Conservation (phyloP, 805 yeast genomes). For the Saccharomycodes ludwigii region DNA sequence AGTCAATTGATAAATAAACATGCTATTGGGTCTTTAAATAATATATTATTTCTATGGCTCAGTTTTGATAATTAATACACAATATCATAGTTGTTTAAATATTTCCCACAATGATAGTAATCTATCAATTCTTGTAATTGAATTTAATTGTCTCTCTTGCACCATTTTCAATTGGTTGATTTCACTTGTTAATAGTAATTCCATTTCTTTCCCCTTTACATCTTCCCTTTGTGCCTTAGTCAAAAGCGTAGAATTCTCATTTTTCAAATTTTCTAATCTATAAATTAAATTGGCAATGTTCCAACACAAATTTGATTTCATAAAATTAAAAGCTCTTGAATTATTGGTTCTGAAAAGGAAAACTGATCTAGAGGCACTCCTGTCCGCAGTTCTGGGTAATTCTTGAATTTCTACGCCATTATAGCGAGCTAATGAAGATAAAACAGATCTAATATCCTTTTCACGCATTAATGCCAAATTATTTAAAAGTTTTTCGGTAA, state of each 20-base stretch:
- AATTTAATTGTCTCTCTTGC: constrained; percentile 42
- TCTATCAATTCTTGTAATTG: constrained; percentile 43
- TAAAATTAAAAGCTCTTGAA: constrained; percentile 33
- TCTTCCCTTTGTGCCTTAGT: constrained; percentile 83
- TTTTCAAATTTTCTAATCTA: constrained; percentile 43
- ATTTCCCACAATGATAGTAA: constrained; percentile 45
- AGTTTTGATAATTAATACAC: not conserved
- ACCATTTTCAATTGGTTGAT: constrained; percentile 54
- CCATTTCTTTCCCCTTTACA: constrained; percentile 71
- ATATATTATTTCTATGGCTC: not conserved
- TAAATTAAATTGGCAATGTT: constrained; percentile 34
- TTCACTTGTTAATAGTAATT: constrained; percentile 63
- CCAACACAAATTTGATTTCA: constrained; percentile 36
- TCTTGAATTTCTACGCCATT: constrained; percentile 84
- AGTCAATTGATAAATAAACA: too few relatives aligned
- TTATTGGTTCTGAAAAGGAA: constrained; percentile 66
- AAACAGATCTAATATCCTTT: constrained; percentile 57
- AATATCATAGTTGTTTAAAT: constrained; percentile 27
- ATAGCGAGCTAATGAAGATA: constrained; percentile 51
- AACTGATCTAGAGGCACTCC: constrained; percentile 83
- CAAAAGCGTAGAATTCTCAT: constrained; percentile 51
- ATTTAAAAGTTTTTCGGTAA: constrained; percentile 76
- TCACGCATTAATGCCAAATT: constrained; percentile 69
- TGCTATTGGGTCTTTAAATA: not conserved
- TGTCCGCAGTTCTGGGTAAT: constrained; percentile 80